Conservation (phyloP, 441 rosid genomes). For the Adansonia madagascariensis region DNA sequence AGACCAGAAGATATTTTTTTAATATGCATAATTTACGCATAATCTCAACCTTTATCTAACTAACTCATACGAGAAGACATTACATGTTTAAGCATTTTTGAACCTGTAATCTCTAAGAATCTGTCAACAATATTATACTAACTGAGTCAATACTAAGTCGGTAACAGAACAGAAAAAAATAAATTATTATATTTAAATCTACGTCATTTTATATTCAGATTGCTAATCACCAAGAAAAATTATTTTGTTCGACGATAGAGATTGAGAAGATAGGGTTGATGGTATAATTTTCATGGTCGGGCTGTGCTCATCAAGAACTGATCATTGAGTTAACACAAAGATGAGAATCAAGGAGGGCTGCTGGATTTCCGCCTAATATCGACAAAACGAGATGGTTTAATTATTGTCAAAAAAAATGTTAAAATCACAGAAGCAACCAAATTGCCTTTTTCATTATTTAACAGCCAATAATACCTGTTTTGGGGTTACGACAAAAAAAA, state of each 20-base stretch:
- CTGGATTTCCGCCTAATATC: constrained; percentile 1
- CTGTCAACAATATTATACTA: no score
- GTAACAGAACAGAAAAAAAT: no score
- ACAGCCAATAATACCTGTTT: background rate
- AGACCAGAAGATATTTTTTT: no score
- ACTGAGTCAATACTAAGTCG: no score
- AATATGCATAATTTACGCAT: no score
- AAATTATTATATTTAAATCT: no score
- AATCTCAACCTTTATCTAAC: no score
- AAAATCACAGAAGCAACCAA: constrained; percentile 18
- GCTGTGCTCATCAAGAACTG: background rate
- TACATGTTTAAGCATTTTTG: no score
- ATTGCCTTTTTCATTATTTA: background rate
- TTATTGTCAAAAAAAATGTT: constrained; percentile 15
- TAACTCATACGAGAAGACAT: no score
- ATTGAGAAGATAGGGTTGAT: background rate
- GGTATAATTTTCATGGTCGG: background rate
- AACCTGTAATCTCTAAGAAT: no score
- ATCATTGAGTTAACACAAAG: background rate
- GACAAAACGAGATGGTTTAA: constrained; percentile 17
- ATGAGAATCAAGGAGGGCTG: background rate
- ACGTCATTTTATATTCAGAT: no score
- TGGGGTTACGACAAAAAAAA: no score
- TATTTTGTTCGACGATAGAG: background rate
- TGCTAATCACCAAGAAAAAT: background rate